Evolutionary conservation across 148 eudicot genomes (phyloP).

Genomic region (Rhododendron molle): DNA sequence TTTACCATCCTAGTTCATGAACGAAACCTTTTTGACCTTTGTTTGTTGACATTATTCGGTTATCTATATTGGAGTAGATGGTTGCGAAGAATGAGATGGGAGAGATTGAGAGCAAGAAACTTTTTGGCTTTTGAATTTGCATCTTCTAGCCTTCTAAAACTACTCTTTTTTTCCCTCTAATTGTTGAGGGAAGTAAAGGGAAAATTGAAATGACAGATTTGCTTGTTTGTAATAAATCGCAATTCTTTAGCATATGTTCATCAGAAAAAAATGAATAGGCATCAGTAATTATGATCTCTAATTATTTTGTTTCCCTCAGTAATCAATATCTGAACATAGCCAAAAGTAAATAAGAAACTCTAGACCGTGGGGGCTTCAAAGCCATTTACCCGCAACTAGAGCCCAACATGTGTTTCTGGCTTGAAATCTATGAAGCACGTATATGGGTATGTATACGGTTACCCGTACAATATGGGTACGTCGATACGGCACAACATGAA

Average conservation of each 20-base stretch:
- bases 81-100: background rate
- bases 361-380: background rate
- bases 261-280: background rate
- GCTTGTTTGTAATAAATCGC: background rate
- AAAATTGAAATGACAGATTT: background rate
- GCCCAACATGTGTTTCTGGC: background rate
- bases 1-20: background rate
- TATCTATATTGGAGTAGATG: background rate
- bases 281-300: background rate
- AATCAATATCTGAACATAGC: background rate
- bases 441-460: too few species aligned
- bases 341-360: background rate
- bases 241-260: background rate
- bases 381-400: background rate
- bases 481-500: too few species aligned
- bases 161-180: background rate
- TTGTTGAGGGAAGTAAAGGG: background rate
- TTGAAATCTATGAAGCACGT: background rate
- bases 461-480: too few species aligned
- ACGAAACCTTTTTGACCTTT: background rate
- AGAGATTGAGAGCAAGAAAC: background rate
- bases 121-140: constrained; percentile 1
- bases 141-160: background rate
- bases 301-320: background rate
- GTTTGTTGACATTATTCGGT: background rate